These are phyloP conservation scores for Candida bentonensis DNA, from an alignment of 805 yeast genomes.

Conservation along the genomic window DNA sequence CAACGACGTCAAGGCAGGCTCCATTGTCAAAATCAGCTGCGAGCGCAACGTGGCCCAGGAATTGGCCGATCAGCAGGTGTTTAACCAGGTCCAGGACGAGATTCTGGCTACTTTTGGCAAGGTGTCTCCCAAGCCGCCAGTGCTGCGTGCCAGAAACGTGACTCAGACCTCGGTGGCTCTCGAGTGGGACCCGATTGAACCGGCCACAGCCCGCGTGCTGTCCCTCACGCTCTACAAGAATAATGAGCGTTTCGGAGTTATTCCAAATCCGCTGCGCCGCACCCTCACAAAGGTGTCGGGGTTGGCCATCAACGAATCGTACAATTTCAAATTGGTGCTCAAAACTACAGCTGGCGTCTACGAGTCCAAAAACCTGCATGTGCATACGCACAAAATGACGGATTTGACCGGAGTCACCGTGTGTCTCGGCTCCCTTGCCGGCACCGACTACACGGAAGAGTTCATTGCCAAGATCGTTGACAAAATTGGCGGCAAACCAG, in stretches of 20 bases:
- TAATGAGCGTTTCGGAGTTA: slow-evolving; percentile 50
- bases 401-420: slow-evolving; percentile 86
- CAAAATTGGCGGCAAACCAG: slow-evolving; percentile 71
- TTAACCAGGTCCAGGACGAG: slow-evolving; percentile 55
- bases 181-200: slow-evolving; percentile 79
- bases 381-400: slow-evolving; percentile 90
- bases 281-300: slow-evolving; percentile 84
- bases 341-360: slow-evolving; percentile 85
- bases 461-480: slow-evolving; percentile 51
- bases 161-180: slow-evolving; percentile 92
- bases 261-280: slow-evolving; percentile 69
- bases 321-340: slow-evolving; percentile 64
- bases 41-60: slow-evolving; percentile 64
- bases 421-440: slow-evolving; percentile 66
- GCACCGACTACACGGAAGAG: slow-evolving; percentile 32
- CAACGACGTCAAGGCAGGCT: slow-evolving; percentile 81
- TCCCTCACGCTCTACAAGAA: slow-evolving; percentile 68
- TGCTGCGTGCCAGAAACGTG: slow-evolving; percentile 53
- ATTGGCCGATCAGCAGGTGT: slow-evolving; percentile 38
- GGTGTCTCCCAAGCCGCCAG: slow-evolving; percentile 57
- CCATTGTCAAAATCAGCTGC: slow-evolving; percentile 75
- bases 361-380: slow-evolving; percentile 48
- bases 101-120: slow-evolving; percentile 63
- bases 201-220: slow-evolving; percentile 72
- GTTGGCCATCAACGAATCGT: slow-evolving; percentile 71